Percentiles rank a stretch among this genome's conserved stretches.
Conservation (phyloP, 371 early-diverging fungal genomes). For the Apophysomyces ossiformis region DNA sequence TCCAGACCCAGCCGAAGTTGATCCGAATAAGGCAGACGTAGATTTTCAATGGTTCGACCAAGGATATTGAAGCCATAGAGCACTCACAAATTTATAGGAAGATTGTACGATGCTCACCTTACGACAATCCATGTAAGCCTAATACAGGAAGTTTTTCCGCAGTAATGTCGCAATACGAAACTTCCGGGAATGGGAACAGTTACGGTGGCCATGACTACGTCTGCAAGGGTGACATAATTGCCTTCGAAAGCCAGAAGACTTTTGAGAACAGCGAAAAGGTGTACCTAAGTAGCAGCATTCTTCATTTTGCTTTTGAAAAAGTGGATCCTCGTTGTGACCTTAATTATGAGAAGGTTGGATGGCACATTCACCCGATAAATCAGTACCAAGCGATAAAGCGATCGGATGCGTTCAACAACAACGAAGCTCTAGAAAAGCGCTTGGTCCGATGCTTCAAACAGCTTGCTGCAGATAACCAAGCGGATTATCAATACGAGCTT, state of each 20-base stretch:
- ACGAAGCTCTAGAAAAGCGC: neutral
- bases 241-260: neutral
- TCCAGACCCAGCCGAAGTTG: neutral
- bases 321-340: neutral
- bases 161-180: neutral
- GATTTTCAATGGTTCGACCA: neutral
- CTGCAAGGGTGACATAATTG: neutral
- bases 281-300: neutral
- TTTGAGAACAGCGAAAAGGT: neutral
- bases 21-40: neutral
- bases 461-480: neutral
- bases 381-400: neutral
- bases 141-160: too few species aligned
- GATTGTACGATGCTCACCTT: neutral
- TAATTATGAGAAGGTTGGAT: neutral
- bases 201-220: neutral
- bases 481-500: neutral
- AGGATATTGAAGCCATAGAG: neutral
- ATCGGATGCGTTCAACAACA: neutral
- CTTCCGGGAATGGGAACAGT: neutral
- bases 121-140: neutral
- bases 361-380: neutral
- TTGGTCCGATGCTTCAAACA: neutral
- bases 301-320: neutral
- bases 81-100: neutral